phyloP scores from a whole-genome alignment of 176 grass and related monocot species.

The Oryza brachyantha region DNA sequence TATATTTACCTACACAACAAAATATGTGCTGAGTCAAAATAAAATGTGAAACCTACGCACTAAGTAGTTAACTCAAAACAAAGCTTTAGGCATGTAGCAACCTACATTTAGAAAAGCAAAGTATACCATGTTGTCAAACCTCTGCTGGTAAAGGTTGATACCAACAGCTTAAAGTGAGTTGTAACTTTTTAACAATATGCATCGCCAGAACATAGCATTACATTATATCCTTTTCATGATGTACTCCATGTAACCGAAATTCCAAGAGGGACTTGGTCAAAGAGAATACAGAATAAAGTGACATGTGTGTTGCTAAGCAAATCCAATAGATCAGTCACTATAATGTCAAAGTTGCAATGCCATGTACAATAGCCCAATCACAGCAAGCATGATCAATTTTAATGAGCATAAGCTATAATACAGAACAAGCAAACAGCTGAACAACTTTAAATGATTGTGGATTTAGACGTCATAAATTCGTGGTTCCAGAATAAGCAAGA shows the following conservation, averaged over 20 bases:
- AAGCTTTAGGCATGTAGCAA: background rate
- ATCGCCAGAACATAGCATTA: background rate
- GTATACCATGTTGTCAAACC: background rate
- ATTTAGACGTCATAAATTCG: background rate
- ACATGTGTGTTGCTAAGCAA: background rate
- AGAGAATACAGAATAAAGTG: background rate
- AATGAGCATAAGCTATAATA: background rate
- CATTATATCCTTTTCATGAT: background rate
- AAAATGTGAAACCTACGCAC: background rate
- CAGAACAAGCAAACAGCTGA: background rate
- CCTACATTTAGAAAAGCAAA: background rate
- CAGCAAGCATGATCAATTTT: background rate
- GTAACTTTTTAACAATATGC: background rate
- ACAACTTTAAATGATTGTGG: background rate
- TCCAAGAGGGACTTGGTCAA: background rate
- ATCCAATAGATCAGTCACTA: background rate
- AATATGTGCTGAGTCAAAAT: background rate
- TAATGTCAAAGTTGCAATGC: background rate
- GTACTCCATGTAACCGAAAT: background rate
- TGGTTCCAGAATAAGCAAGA: background rate
- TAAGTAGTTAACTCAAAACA: background rate
- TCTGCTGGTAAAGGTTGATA: background rate
- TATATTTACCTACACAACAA: background rate
- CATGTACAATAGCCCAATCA: background rate
- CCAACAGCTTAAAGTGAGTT: background rate